These are phyloP conservation scores for Beverwykella pulmonaria DNA, from an alignment of 495 filamentous ascomycete species.

Conservation along the genomic window DNA sequence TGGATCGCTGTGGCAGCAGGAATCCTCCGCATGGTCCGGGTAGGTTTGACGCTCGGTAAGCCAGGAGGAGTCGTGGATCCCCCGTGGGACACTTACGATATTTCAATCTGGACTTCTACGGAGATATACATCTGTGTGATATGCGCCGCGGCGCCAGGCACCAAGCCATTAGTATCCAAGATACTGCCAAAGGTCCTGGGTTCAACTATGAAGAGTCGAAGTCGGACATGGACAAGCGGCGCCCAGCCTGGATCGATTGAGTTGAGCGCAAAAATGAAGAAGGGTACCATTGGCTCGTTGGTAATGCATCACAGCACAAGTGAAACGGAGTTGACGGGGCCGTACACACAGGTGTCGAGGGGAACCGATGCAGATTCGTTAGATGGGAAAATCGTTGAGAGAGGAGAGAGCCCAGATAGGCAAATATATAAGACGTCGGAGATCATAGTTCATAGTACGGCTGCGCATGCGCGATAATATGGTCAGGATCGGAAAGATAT, in stretches of 20 bases:
- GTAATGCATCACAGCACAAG: background rate
- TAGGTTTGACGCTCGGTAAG: background rate
- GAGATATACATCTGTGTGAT: slow-evolving; percentile 19
- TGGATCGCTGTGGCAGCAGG: background rate
- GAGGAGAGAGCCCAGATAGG: background rate
- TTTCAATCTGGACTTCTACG: slow-evolving; percentile 14
- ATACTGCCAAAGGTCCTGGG: slow-evolving; percentile 6
- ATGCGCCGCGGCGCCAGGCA: slow-evolving; percentile 21
- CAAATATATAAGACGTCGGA: background rate
- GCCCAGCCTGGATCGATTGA: background rate
- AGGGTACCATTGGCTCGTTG: background rate
- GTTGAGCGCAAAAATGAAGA: background rate
- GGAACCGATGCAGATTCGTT: background rate
- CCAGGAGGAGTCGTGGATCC: background rate
- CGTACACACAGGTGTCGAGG: background rate
- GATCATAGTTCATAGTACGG: background rate
- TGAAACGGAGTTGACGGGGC: background rate
- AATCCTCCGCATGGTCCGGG: slow-evolving; percentile 12
- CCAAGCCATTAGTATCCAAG: slow-evolving; percentile 4
- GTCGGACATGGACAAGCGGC: background rate
- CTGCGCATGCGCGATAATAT: background rate
- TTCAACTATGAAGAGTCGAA: slow-evolving; percentile 4
- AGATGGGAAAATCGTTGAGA: background rate
- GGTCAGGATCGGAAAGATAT: too few relatives aligned
- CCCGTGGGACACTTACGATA: slow-evolving; percentile 9